A percentile compares a stretch with the other conserved stretches of the same genome.
Evolutionary conservation across 768 basidiomycete species (phyloP).

Genomic region (Solioccasus polychromus): DNA sequence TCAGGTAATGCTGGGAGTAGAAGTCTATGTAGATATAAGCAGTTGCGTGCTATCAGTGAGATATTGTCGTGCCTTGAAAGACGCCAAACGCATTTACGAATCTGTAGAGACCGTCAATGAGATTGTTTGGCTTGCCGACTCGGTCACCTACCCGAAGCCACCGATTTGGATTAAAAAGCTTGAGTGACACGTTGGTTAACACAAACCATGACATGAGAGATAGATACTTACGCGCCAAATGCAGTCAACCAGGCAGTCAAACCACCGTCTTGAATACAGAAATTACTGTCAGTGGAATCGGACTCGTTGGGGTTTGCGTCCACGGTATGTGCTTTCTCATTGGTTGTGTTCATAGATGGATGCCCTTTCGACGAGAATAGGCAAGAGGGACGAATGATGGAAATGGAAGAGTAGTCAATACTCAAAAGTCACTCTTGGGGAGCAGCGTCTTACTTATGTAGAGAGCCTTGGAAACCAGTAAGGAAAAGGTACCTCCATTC

Average conservation of each 20-base stretch:
- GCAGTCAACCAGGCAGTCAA: conserved; percentile 24
- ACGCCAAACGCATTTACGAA: conserved; percentile 38
- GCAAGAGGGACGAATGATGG: too few species aligned
- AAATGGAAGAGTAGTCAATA: too few species aligned
- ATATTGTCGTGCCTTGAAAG: conserved; percentile 33
- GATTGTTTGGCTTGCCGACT: not conserved
- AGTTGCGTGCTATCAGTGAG: not conserved
- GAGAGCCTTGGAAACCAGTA: not conserved
- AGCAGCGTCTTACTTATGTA: conserved; percentile 9
- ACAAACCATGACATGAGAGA: not conserved
- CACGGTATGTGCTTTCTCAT: not conserved
- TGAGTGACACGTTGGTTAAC: conserved; percentile 1
- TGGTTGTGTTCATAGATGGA: conserved; percentile 4
- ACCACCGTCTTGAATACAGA: conserved; percentile 24
- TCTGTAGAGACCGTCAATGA: conserved; percentile 22
- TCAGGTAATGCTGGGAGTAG: conserved; percentile 36
- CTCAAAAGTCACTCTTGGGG: too few species aligned
- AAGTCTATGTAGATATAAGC: conserved; percentile 31
- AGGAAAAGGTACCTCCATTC: too few species aligned
- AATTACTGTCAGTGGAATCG: not conserved
- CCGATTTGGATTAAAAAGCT: conserved; percentile 37
- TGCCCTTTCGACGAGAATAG: too few species aligned
- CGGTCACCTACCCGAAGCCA: conserved; percentile 34
- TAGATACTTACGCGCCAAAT: conserved; percentile 21
- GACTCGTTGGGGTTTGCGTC: not conserved